Conservation (phyloP, 2,329 filamentous ascomycete genomes). For the Ilyonectria robusta region DNA sequence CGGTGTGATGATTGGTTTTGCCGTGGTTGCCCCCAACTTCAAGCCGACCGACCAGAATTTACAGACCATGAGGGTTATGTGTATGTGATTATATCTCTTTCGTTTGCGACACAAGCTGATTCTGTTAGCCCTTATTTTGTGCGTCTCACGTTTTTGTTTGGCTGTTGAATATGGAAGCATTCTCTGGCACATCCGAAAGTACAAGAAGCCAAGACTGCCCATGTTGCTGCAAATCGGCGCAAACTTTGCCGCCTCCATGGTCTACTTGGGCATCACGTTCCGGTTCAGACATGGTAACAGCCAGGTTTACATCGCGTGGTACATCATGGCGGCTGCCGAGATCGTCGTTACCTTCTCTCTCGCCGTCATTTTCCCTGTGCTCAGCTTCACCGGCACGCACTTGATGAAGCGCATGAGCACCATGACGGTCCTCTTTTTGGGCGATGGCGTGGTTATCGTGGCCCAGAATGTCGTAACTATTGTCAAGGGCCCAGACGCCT, state of each 20-base stretch:
- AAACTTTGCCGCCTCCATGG: slow-evolving; percentile 52
- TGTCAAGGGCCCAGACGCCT: slow-evolving; percentile 58
- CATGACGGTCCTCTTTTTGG: slow-evolving; percentile 76
- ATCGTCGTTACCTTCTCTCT: slow-evolving; percentile 65
- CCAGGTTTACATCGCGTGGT: slow-evolving; percentile 62
- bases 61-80: slow-evolving; percentile 58
- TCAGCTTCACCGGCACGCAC: slow-evolving; percentile 74
- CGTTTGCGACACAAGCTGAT: background rate
- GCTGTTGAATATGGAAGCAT: slow-evolving; percentile 67
- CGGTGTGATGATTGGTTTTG: slow-evolving; percentile 75
- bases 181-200: slow-evolving; percentile 59
- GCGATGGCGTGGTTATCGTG: slow-evolving; percentile 75
- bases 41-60: slow-evolving; percentile 55
- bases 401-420: slow-evolving; percentile 75
- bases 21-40: slow-evolving; percentile 69
- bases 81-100: slow-evolving; percentile 41
- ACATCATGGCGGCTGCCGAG: slow-evolving; percentile 68
- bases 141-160: slow-evolving; percentile 67
- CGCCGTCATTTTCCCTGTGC: slow-evolving; percentile 67
- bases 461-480: slow-evolving; percentile 65
- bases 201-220: slow-evolving; percentile 53
- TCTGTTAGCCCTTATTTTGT: slow-evolving; percentile 59
- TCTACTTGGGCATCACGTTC: slow-evolving; percentile 61
- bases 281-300: slow-evolving; percentile 54
- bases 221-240: slow-evolving; percentile 54